phyloP scores from a whole-genome alignment of 2,329 filamentous ascomycete genomes.

The Penicillium crustosum region DNA sequence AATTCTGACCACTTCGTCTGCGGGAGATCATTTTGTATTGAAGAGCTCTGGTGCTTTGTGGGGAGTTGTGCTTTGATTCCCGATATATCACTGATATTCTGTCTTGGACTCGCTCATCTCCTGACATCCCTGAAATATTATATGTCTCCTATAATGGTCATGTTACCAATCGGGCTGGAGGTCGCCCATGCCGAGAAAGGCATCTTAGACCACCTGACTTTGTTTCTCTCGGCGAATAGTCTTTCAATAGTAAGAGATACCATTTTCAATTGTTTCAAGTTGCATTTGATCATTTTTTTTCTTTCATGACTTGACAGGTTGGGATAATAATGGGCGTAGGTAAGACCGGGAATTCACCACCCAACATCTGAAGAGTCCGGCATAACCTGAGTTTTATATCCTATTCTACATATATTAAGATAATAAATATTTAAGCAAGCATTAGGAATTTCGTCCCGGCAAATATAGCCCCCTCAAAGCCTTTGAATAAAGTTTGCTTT shows the following conservation, averaged over 20 bases:
- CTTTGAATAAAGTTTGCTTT: neutral
- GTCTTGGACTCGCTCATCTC: constrained; percentile 10
- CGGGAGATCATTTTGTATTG: neutral
- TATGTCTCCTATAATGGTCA: neutral
- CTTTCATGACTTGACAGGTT: neutral
- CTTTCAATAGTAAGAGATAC: constrained; percentile 1
- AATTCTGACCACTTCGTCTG: neutral
- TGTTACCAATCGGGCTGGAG: constrained; percentile 5
- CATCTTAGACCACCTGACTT: constrained; percentile 3
- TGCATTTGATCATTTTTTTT: neutral
- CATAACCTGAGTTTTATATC: neutral
- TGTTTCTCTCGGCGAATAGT: neutral
- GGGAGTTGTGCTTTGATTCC: neutral
- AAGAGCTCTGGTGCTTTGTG: neutral
- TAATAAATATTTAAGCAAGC: neutral
- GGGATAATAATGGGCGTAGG: neutral
- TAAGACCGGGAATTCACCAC: neutral
- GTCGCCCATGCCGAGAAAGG: neutral
- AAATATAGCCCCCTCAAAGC: neutral
- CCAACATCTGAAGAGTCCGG: neutral
- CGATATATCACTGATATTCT: constrained; percentile 2
- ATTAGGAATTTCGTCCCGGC: neutral
- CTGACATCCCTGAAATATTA: constrained; percentile 3
- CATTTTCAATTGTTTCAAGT: neutral
- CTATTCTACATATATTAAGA: neutral